Base-by-base conservation (phyloP, 352 stramenopile species). In the Pythium sukuiense region DNA sequence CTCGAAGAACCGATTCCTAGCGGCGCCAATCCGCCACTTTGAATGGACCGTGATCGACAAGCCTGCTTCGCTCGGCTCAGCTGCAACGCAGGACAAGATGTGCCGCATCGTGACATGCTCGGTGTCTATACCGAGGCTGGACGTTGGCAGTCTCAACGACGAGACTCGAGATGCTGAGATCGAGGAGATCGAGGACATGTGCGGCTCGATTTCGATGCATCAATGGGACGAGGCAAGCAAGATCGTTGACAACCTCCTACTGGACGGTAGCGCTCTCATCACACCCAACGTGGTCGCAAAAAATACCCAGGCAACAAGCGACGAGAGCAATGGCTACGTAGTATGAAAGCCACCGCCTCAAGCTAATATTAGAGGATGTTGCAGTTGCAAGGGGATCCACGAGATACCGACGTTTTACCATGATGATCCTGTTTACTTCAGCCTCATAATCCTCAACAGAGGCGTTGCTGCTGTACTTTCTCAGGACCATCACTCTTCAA, bases 61-160 rank as follows among this genome's bases (percentile, higher is more conserved):
- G n/a, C 56, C 39, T 9, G 39, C 18, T 2, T 59, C 24, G 7
- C 33, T 37, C 13, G 56, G 39, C 13, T 27, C 37, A 2, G 1
- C n/a, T 4, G 11, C 9, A 20, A n/a, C 16, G 9, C n/a, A 55
- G n/a, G 32, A 63, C 12, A 26, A 13, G 7, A 16, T 55, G 6
- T 63, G 57, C 45, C 57, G 54, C 16, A 29, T 63, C 57, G 57
- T 63, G 57, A 63, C 29, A 13, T 56, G 45, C 29, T 37, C 39
- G 1, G 13, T 63, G 18, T 29, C 46, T 4, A 43, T 48, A 8
- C 43, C 57, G 1, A 12, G 12, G 14, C 45, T 56, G 2, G 57
- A 63, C 20, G 9, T 56, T 8, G 57, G 54, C 8, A 32, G 24
- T 13, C 16, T 56, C 2, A 16, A 30, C n/a, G 30, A 46, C 14